A percentile compares a stretch with the other conserved stretches of the same genome.
Evolutionary conservation across 169 alveolate genomes (phyloP).

Genomic region (Plasmodium adleri): DNA sequence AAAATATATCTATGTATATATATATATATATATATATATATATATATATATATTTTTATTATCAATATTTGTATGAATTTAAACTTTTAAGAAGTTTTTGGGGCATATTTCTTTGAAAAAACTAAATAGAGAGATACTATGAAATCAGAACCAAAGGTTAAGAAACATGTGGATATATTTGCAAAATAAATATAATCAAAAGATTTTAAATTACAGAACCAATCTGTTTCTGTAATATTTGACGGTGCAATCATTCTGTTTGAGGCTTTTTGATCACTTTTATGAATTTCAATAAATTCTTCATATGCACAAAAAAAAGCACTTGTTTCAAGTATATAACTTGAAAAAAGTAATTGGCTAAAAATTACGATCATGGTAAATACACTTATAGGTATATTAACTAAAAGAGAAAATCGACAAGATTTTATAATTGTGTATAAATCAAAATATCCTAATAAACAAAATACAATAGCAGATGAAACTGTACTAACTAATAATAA

Average conservation of each 20-base stretch:
- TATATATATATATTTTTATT: no score
- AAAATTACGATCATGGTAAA: slow-evolving; percentile 33
- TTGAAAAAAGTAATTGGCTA: slow-evolving; percentile 46
- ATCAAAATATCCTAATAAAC: slow-evolving; percentile 30
- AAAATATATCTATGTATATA: no score
- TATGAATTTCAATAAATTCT: slow-evolving; percentile 13
- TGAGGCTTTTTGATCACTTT: not conserved
- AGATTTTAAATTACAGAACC: slow-evolving; percentile 41
- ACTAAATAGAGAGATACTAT: slow-evolving; percentile 38
- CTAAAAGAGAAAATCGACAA: slow-evolving; percentile 43
- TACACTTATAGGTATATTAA: slow-evolving; percentile 25
- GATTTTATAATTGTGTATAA: slow-evolving; percentile 50
- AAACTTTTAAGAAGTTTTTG: not conserved
- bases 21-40: no score
- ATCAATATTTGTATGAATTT: no score
- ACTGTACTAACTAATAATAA: slow-evolving; percentile 35
- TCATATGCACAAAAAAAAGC: slow-evolving; percentile 52
- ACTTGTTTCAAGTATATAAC: slow-evolving; percentile 56
- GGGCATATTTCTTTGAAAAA: slow-evolving; percentile 31
- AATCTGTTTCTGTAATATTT: slow-evolving; percentile 37
- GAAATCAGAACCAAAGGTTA: slow-evolving; percentile 25
- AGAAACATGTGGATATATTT: slow-evolving; percentile 16
- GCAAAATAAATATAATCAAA: slow-evolving; percentile 34
- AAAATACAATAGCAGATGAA: slow-evolving; percentile 21
- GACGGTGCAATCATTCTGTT: slow-evolving; percentile 5